Base-by-base conservation (phyloP, 1,139 yeast species). In the Taphrina flavorubra region DNA sequence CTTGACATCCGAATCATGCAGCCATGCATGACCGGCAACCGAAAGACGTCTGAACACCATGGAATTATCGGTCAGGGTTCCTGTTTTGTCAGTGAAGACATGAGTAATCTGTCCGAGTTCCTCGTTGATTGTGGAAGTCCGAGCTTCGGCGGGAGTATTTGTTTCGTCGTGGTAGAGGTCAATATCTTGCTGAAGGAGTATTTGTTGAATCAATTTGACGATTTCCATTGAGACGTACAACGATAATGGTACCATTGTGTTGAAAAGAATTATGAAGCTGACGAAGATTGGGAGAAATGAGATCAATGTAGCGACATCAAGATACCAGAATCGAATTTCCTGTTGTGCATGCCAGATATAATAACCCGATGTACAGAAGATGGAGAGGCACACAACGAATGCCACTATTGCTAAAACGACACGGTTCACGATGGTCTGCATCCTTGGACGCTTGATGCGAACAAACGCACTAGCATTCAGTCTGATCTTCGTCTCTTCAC, bases 221-320 rank as follows among this genome's bases (percentile, higher is more conserved):
- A 94, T 88, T 76, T 95, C 99, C 92, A 94, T 90, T 0, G 98
- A 92, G 40, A 94, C 99, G 76, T 95, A 95, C 56, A 95, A 84
- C 0, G 99, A 94, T 51, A 94, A 81, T 0, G 99, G 99, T 76
- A 95, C 95, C 80, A 95, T 83, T 0, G 99, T 94, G 76, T 94
- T 94, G 81, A 88, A 94, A 98, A 95, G 92, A 80, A 95, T 94
- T 72, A 95, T 88, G 77, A 89, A 95, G 1, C 98, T 92, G 97
- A 94, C 92, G 62, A 94, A 82, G 0, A 96, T 90, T 1, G 97
- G 89, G 13, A 70, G 42, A 40, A 72, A 69, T 13, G 70, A 55
- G 0, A 96, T 95, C 13, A 86, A 85, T n/a, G 97, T 96, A 0
- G 87, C 97, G 74, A 90, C 95, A 74, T 85, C 82, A 36, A 92